These are phyloP conservation scores for Prunus dulcis DNA, from an alignment of 306 rosid genomes.

Conservation along the genomic window DNA sequence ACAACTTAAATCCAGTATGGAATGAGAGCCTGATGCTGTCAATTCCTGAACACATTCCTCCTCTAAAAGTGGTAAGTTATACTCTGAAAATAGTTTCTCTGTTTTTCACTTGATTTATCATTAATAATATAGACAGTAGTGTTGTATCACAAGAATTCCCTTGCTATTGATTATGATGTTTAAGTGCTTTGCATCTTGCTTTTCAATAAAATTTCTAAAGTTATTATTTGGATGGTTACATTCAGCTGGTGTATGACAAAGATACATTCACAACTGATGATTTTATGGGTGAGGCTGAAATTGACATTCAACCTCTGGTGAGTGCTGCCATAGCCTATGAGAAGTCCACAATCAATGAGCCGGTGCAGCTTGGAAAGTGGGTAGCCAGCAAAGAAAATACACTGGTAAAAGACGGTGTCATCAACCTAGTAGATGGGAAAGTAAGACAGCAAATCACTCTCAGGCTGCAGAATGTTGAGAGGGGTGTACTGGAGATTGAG, in stretches of 20 bases:
- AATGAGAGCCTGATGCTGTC: slow-evolving; percentile 90
- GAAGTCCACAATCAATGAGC: slow-evolving; percentile 37
- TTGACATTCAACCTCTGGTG: slow-evolving; percentile 88
- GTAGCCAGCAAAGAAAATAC: slow-evolving; percentile 55
- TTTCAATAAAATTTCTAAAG: background rate
- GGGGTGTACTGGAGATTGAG: slow-evolving; percentile 75
- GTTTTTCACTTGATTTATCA: background rate
- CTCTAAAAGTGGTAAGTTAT: slow-evolving; percentile 77
- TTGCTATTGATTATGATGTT: background rate
- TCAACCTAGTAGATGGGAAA: slow-evolving; percentile 59
- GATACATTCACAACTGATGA: slow-evolving; percentile 85
- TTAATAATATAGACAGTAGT: background rate
- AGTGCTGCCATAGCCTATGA: slow-evolving; percentile 70
- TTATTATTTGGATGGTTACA: slow-evolving; percentile 2
- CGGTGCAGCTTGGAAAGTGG: slow-evolving; percentile 63
- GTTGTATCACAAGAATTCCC: background rate
- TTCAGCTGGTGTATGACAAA: slow-evolving; percentile 89
- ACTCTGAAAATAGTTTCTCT: background rate
- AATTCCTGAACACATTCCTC: slow-evolving; percentile 84
- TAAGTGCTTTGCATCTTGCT: background rate
- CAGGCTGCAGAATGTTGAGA: slow-evolving; percentile 78
- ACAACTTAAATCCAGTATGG: slow-evolving; percentile 89
- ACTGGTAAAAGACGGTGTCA: slow-evolving; percentile 58
- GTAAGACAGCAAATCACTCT: slow-evolving; percentile 67
- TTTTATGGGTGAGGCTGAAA: slow-evolving; percentile 96